Conservation (phyloP, 257 asterid genomes). For the Haberlea rhodopensis region DNA sequence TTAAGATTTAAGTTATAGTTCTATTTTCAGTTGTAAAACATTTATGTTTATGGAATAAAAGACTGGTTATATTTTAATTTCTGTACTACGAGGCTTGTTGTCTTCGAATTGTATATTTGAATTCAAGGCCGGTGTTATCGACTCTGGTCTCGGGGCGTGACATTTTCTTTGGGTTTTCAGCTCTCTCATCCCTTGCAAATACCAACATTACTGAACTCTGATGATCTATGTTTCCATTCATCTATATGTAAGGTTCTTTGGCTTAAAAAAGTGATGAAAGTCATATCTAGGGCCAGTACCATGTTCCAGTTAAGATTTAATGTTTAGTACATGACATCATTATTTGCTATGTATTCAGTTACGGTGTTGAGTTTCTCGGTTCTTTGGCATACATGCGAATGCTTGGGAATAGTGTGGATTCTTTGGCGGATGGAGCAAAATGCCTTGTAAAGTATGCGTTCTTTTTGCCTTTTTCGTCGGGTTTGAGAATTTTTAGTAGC, state of each 20-base stretch:
- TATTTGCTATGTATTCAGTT: conserved; percentile 46
- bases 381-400: conserved; percentile 81
- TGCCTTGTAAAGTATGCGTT: conserved; percentile 71
- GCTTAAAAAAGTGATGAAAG: background rate
- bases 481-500: conserved; percentile 1
- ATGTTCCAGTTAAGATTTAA: background rate
- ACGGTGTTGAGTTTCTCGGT: conserved; percentile 79
- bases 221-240: background rate
- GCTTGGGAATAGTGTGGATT: conserved; percentile 85
- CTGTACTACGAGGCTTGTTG: too few species aligned
- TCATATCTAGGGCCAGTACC: conserved; percentile 1
- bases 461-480: conserved; percentile 2
- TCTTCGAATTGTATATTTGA: too few species aligned
- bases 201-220: conserved; percentile 6
- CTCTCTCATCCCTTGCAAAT: conserved; percentile 16
- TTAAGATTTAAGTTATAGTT: too few species aligned
- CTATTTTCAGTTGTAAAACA: too few species aligned
- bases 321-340: conserved; percentile 10
- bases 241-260: background rate
- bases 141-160: too few species aligned
- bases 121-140: too few species aligned
- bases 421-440: conserved; percentile 88
- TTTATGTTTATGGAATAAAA: too few species aligned
- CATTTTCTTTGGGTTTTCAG: background rate
- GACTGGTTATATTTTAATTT: too few species aligned